Percentiles rank a stretch among this genome's conserved stretches.
phyloP scores from a whole-genome alignment of 2,329 filamentous ascomycete genomes.

The Monascus ruber region DNA sequence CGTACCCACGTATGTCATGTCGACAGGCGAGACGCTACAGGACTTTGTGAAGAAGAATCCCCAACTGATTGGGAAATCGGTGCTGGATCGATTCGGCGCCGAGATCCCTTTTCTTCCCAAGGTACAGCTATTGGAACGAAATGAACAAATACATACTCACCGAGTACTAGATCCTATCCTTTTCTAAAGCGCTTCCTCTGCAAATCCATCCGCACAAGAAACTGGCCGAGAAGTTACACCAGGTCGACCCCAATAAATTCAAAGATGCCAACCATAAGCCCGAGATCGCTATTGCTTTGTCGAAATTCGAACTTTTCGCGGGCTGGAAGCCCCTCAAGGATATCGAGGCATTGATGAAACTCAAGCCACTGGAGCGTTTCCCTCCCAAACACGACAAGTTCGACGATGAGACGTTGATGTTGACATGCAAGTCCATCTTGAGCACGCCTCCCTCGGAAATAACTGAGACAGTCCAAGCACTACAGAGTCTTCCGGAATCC shows the following conservation, averaged over 20 bases:
- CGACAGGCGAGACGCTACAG: slow-evolving; percentile 52
- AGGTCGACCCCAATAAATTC: slow-evolving; percentile 53
- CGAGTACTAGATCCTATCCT: slow-evolving; percentile 51
- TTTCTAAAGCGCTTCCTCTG: slow-evolving; percentile 61
- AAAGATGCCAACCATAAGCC: slow-evolving; percentile 68
- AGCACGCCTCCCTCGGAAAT: slow-evolving; percentile 42
- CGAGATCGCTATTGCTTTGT: slow-evolving; percentile 62
- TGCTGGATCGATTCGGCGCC: slow-evolving; percentile 49
- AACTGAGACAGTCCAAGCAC: slow-evolving; percentile 40
- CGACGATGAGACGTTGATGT: slow-evolving; percentile 47
- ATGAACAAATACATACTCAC: neutral
- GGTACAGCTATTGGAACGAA: slow-evolving; percentile 21
- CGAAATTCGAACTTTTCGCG: slow-evolving; percentile 63
- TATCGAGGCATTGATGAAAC: slow-evolving; percentile 46
- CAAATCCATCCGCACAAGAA: slow-evolving; percentile 65
- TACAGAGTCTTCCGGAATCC: slow-evolving; percentile 38
- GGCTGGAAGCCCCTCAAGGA: slow-evolving; percentile 58
- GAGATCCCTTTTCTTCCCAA: slow-evolving; percentile 66
- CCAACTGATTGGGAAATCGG: slow-evolving; percentile 51
- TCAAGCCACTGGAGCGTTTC: slow-evolving; percentile 45
- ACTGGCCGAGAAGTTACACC: slow-evolving; percentile 53
- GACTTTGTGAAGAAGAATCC: slow-evolving; percentile 54
- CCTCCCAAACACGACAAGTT: slow-evolving; percentile 39
- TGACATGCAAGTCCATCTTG: slow-evolving; percentile 45
- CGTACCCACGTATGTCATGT: slow-evolving; percentile 53